Percentiles rank a stretch among this genome's conserved stretches.
phyloP scores from a whole-genome alignment of 176 grass and related monocot species.

The Neostapfia colusana region DNA sequence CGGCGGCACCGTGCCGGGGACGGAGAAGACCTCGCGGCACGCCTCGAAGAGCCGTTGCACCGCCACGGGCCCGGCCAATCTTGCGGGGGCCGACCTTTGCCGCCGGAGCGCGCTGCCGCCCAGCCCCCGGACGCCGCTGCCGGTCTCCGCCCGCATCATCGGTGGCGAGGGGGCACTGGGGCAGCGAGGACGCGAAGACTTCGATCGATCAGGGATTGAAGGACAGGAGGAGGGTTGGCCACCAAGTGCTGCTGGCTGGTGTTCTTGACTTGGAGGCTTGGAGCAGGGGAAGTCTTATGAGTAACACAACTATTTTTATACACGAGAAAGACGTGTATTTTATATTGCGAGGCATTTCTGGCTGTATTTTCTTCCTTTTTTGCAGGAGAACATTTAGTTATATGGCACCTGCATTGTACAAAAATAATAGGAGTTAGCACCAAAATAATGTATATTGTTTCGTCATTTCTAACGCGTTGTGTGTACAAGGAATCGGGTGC shows the following conservation, averaged over 20 bases:
- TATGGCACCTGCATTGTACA: background rate
- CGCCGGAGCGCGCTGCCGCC: background rate
- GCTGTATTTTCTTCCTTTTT: background rate
- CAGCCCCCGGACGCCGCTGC: background rate
- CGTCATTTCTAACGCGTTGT: background rate
- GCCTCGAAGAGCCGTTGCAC: conserved; percentile 38
- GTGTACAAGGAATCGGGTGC: background rate
- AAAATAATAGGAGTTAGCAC: no score
- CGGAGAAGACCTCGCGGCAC: conserved; percentile 36
- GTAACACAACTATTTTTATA: background rate
- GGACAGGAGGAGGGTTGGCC: background rate
- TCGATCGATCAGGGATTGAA: background rate
- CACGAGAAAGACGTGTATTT: background rate
- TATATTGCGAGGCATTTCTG: background rate
- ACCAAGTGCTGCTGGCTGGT: background rate
- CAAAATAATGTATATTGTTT: no score
- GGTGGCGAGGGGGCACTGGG: background rate
- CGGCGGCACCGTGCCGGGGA: background rate
- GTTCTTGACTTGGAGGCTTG: background rate
- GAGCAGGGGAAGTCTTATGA: background rate
- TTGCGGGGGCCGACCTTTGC: background rate
- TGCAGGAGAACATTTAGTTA: background rate
- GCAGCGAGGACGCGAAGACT: background rate
- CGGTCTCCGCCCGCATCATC: background rate
- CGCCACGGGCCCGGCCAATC: background rate